Evolutionary conservation across 805 yeast genomes (phyloP), one percentile per base, ranked within the genome.

Genomic region (Yarrowia yakushimensis): DNA sequence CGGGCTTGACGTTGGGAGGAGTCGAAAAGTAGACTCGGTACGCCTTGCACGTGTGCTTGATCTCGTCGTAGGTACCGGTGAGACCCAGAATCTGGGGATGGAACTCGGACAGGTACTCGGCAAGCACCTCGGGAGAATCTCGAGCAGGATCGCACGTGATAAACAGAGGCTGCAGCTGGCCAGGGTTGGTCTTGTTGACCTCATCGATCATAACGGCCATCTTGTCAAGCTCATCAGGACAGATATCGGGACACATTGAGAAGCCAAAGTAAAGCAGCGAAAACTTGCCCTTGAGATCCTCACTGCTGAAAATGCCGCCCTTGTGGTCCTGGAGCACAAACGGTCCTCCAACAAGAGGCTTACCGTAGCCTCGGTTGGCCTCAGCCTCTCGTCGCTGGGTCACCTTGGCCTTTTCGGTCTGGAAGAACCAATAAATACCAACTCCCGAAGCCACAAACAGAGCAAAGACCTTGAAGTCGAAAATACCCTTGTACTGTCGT

Each of bases 71-170:
- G 15, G 88, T 79, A 42, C 99, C 99, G 0, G 98, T 94, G 65
- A 94, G 81, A 0, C 99, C 99, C 63, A 90, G 78, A 59, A 94
- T 88, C 43, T 84, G 85, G 1, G 92, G 90, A 71, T 94, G 97
- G 83, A 94, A 94, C 70, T 94, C 99, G 23, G 79, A 75, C 71
- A 94, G 78, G 74, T 94, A 94, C 67, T 85, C 87, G 71, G 87
- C 88, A 62, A 94, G 72, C 5, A 92, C 88, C 64, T 85, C 90
- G 0, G 97, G 97, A 0, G 89, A 74, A 73, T 94, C 99, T 72
- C 99, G 84, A 4, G 91, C 94, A 1, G 99, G 99, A 72, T 94
- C 99, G 76, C 99, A 94, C 3, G 98, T 93, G 66, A 94, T 87
- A 74, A 94, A 94, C 20, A 94, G 76, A 0, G 98, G 96, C 74